A percentile compares a stretch with the other conserved stretches of the same genome.
phyloP scores from a whole-genome alignment of 176 grass and related monocot species.

The Elymus sibiricus region DNA sequence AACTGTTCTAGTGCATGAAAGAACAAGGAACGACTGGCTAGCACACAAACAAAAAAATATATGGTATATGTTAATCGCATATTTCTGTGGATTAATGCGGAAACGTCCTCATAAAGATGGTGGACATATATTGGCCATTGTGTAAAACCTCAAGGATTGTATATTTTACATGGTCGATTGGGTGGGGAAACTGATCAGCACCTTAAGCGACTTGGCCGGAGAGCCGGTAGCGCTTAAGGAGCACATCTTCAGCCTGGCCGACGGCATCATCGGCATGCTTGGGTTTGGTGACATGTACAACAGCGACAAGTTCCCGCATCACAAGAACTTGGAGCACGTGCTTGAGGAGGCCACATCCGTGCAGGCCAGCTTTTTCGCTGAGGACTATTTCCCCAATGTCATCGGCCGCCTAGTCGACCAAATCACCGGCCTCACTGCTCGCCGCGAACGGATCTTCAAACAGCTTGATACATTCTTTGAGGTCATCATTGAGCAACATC shows the following conservation, averaged over 20 bases:
- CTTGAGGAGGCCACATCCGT: not conserved
- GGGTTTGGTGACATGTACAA: not conserved
- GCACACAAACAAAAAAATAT: no score
- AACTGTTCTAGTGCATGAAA: no score
- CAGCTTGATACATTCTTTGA: no score
- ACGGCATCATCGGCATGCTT: conserved; percentile 21
- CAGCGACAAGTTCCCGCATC: not conserved
- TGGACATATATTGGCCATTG: no score
- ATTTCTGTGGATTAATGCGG: no score
- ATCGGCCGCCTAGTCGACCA: not conserved
- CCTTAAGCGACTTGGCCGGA: not conserved
- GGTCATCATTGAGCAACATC: no score
- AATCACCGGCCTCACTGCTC: not conserved
- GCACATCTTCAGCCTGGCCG: conserved; percentile 4
- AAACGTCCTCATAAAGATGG: no score
- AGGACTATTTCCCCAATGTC: not conserved
- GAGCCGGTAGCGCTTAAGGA: not conserved
- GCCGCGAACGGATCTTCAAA: no score
- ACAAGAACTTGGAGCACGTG: not conserved
- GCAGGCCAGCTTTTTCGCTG: not conserved
- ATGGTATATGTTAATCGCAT: no score
- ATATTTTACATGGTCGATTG: not conserved
- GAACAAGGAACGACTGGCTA: no score
- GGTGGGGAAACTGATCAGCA: not conserved
- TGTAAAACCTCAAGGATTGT: not conserved